Evolutionary conservation across 2,329 filamentous ascomycete genomes (phyloP), one percentile per base, ranked within the genome.

Genomic region (Stagonosporopsis tanaceti): DNA sequence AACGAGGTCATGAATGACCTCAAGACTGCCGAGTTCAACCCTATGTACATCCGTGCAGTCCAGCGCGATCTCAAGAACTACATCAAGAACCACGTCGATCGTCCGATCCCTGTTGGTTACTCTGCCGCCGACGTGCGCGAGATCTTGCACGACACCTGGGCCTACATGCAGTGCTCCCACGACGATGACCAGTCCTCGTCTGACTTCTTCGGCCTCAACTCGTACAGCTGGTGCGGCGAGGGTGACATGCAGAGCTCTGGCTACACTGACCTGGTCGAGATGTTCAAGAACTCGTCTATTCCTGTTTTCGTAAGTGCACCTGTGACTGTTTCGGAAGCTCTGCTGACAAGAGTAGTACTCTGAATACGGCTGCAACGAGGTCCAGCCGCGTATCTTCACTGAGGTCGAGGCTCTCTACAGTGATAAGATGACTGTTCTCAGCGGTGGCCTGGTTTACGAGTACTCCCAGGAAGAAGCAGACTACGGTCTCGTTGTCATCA

Each of bases 401-500:
- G 91, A 95, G 77, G 88, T 92, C 12, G 82, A 80, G 53, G 81
- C 87, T 60, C 87, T 95, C 64, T 94, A 94, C 76, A 84, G 89
- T 54, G 69, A 81, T 37, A 68, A 91, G 62, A 93, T 94, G 89
- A 88, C 81, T 17, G 80, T 86, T 54, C 87, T 94, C 70, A 89
- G 87, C 52, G 91, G 91, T 61, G 91, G 90, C 62, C 82, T 95
- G 42, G 89, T 94, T 42, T 95, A 94, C 80, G 90, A 95, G 77
- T 94, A 86, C 76, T 87, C 87, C 1, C 84, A 93, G 76, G 91
- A 93, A 73, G 77, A 79, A 39, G 88, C 89, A 73, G 75, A 84
- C 65, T 85, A 79, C 63, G 82, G 82, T 45, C 73, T 85, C 6
- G 79, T 83, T 11, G 60, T 74, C 32, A 72, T 81, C 58, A 76